These are phyloP conservation scores for Athelia sp. DNA, from an alignment of 1,284 basidiomycete genomes.

Conservation along the genomic window DNA sequence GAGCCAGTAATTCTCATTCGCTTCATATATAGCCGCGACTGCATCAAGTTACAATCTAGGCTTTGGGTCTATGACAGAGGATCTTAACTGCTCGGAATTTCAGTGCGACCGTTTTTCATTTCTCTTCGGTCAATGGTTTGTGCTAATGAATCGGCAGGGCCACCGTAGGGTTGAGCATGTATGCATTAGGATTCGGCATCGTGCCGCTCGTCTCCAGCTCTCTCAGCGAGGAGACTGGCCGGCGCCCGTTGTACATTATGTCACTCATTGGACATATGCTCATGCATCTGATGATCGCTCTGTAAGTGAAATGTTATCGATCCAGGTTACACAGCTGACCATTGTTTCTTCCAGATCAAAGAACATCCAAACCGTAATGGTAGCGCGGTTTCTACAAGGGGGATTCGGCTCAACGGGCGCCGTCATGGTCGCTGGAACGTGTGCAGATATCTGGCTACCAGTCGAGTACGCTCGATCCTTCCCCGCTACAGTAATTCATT, in stretches of 20 bases:
- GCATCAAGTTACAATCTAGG: slow-evolving; percentile 36
- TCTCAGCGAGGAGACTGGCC: slow-evolving; percentile 47
- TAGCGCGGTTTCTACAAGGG: slow-evolving; percentile 22
- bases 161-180: slow-evolving; percentile 34
- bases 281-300: slow-evolving; percentile 31
- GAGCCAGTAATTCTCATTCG: slow-evolving; percentile 1
- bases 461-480: slow-evolving; percentile 17
- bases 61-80: slow-evolving; percentile 34
- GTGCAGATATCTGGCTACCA: slow-evolving; percentile 42
- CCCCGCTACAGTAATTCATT: background rate
- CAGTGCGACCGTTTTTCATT: slow-evolving; percentile 4
- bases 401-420: slow-evolving; percentile 48
- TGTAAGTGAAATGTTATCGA: slow-evolving; percentile 23
- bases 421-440: slow-evolving; percentile 60
- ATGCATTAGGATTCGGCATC: slow-evolving; percentile 42
- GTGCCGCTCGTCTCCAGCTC: slow-evolving; percentile 44
- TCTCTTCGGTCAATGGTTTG: too few relatives aligned
- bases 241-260: slow-evolving; percentile 40
- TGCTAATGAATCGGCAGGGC: slow-evolving; percentile 11
- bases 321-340: background rate
- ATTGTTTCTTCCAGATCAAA: slow-evolving; percentile 16
- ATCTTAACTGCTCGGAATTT: slow-evolving; percentile 32
- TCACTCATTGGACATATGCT: slow-evolving; percentile 33
- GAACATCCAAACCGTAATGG: slow-evolving; percentile 23
- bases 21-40: slow-evolving; percentile 21